phyloP scores from a whole-genome alignment of 768 basidiomycete genomes.

The Mycena filopes region DNA sequence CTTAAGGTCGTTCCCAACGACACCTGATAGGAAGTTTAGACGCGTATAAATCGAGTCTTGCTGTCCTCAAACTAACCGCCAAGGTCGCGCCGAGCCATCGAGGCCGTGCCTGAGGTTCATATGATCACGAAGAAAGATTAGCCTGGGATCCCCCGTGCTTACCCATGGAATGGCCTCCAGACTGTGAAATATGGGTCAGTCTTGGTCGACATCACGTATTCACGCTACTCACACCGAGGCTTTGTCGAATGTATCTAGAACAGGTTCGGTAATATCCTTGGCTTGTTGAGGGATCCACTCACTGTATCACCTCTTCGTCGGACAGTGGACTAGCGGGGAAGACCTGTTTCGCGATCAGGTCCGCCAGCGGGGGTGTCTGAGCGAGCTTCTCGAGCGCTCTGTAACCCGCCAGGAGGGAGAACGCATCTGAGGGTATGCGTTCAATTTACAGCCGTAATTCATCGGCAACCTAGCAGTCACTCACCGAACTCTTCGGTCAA shows the following conservation, averaged over 20 bases:
- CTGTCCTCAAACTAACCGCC: not conserved
- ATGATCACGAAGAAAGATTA: too few species aligned
- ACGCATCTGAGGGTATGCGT: conserved; percentile 2
- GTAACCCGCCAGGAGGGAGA: conserved; percentile 11
- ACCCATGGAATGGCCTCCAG: conserved; percentile 16
- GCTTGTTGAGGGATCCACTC: not conserved
- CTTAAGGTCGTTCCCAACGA: conserved; percentile 29
- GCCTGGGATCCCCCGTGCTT: not conserved
- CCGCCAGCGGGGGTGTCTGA: conserved; percentile 15
- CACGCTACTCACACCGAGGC: not conserved
- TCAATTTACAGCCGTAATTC: not conserved
- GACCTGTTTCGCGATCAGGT: conserved; percentile 8
- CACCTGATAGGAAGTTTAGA: conserved; percentile 23
- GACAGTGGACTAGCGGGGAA: not conserved
- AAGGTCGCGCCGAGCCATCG: conserved; percentile 14
- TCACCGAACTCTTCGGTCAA: not conserved
- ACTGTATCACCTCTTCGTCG: conserved; percentile 17
- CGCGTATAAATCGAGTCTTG: not conserved
- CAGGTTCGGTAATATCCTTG: not conserved
- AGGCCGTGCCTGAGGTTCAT: conserved; percentile 18
- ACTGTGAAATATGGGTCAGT: not conserved
- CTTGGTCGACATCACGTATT: not conserved
- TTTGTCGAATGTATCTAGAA: conserved; percentile 10
- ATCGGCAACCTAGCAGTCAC: not conserved
- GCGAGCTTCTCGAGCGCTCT: conserved; percentile 11